Conservation (phyloP, 352 stramenopile species). For the Phytophthora pseudosyringae region DNA sequence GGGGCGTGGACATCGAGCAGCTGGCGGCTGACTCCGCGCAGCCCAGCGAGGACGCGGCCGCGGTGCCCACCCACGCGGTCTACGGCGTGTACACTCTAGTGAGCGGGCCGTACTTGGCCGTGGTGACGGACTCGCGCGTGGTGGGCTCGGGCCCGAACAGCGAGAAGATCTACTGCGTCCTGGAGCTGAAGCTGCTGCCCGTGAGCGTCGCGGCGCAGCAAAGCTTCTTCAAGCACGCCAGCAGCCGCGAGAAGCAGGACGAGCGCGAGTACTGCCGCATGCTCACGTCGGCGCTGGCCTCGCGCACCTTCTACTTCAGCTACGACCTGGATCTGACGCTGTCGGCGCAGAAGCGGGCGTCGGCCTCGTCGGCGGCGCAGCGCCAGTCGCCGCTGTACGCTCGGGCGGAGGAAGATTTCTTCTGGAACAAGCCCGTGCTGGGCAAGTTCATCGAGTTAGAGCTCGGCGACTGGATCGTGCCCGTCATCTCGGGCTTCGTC, state of each 20-base stretch:
- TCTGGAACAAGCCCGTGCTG: conserved; percentile 91
- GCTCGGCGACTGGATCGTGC: conserved; percentile 75
- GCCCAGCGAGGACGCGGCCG: conserved; percentile 53
- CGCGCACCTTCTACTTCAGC: conserved; percentile 76
- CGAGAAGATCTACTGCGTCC: conserved; percentile 65
- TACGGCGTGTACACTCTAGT: conserved; percentile 80
- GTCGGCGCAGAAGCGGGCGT: conserved; percentile 67
- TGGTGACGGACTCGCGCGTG: conserved; percentile 72
- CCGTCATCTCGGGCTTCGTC: conserved; percentile 82
- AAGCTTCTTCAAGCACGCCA: conserved; percentile 58
- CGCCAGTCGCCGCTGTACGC: conserved; percentile 42
- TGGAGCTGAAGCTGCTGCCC: conserved; percentile 63
- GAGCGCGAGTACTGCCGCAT: conserved; percentile 68
- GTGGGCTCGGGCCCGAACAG: conserved; percentile 63
- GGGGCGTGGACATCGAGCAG: conserved; percentile 36
- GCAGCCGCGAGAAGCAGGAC: conserved; percentile 54
- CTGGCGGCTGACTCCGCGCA: conserved; percentile 19
- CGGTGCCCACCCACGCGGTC: conserved; percentile 70
- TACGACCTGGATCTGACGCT: conserved; percentile 83
- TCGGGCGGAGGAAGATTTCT: conserved; percentile 90
- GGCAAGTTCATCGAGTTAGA: conserved; percentile 60
- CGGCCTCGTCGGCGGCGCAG: conserved; percentile 28
- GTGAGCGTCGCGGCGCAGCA: conserved; percentile 62
- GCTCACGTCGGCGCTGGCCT: conserved; percentile 57
- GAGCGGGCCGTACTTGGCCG: conserved; percentile 69